Conservation (phyloP, 805 yeast genomes). For the Wickerhamiella sorbophila region DNA sequence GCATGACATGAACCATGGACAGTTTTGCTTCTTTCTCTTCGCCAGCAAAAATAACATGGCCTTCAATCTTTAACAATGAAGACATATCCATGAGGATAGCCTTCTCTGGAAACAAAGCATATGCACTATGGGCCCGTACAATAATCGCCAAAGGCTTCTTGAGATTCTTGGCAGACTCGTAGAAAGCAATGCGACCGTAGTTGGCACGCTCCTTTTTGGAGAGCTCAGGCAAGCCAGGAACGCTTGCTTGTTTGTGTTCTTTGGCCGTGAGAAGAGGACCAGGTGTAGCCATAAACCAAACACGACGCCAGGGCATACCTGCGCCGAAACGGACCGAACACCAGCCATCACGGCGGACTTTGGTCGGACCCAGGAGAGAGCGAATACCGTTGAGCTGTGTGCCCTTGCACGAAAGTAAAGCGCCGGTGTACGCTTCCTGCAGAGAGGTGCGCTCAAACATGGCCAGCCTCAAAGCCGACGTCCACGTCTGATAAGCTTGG, state of each 20-base stretch:
- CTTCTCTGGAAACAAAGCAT: conserved; percentile 87
- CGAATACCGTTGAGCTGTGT: conserved; percentile 74
- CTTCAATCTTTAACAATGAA: conserved; percentile 82
- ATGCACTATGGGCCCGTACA: conserved; percentile 50
- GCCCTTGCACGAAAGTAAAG: conserved; percentile 83
- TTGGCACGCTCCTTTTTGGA: conserved; percentile 30
- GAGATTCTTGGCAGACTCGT: conserved; percentile 60
- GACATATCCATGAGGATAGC: conserved; percentile 68
- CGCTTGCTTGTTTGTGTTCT: conserved; percentile 23
- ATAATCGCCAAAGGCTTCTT: conserved; percentile 71
- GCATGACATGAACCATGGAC: conserved; percentile 65
- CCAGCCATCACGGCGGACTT: conserved; percentile 87
- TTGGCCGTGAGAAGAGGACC: conserved; percentile 30
- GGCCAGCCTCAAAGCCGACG: conserved; percentile 66
- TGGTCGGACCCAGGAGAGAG: conserved; percentile 69
- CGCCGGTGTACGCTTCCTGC: conserved; percentile 96
- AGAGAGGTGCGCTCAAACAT: conserved; percentile 66
- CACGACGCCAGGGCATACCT: conserved; percentile 96
- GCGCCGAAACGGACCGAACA: conserved; percentile 86
- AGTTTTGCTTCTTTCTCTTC: conserved; percentile 27
- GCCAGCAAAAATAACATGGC: conserved; percentile 36
- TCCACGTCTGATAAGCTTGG: conserved; percentile 61
- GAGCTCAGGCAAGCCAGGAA: neutral
- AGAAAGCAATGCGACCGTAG: conserved; percentile 63
- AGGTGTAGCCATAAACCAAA: conserved; percentile 73